Base-by-base conservation (phyloP, 305 asterid species). In the Solanum hybrid region DNA sequence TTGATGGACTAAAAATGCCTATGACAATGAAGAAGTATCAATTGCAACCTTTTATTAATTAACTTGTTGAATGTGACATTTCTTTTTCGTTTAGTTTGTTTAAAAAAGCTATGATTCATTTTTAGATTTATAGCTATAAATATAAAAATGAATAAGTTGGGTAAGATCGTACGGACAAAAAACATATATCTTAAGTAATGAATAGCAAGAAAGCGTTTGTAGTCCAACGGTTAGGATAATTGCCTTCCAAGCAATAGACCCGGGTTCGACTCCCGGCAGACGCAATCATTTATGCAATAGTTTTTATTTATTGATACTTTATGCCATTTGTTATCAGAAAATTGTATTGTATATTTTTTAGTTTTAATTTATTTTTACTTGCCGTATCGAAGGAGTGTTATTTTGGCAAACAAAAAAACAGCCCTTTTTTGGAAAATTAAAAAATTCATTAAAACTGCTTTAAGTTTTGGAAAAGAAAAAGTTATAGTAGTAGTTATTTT, bases 171-270 rank as follows among this genome's bases (percentile, higher is more conserved):
- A 33, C 34, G 34, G 34, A 33, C 34, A 33, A 33, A 33, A 33
- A 33, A 33, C 34, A 33, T 33, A 33, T 33, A 33, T 33, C 34
- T 33, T 33, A 33, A 33, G 34, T 33, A 33, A n/a, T 33, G 34
- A 33, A 33, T 5, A 33, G 35, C 35, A 33, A 4, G 35, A 5
- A 33, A 20, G 71, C 98, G 99, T 96, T 92, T 97, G 98, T 97
- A 97, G 98, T 97, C 98, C 98, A 96, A 97, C 98, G 97, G 98
- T 95, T 93, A 97, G 97, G 98, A 97, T 96, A 96, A 96, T 96
- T 96, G 98, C 98, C 96, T 97, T 97, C 97, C 95, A 95, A 93
- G 95, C 96, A 94, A 95, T 94, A 89, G 95, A 94, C 92, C 95
- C 94, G 96, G 94, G 94, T 94, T 93, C 94, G 94, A 94, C 95